Conservation (phyloP, 176 grass and related monocot genomes). For the Dendrocalamus sinicus region DNA sequence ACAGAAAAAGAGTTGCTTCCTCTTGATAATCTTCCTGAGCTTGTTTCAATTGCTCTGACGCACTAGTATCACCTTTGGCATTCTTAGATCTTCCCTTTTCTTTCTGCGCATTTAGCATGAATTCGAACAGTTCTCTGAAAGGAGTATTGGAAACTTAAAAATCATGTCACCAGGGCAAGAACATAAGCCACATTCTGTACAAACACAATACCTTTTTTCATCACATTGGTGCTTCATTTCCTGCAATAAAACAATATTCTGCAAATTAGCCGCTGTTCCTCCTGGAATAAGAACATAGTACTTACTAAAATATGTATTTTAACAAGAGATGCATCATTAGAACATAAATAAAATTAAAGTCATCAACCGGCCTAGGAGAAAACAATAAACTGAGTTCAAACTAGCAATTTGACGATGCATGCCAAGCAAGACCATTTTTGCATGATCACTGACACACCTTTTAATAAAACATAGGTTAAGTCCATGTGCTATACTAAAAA, state of each 20-base stretch:
- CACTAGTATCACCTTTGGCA: conserved; percentile 62
- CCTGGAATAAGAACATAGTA: conserved; percentile 11
- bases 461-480: neutral
- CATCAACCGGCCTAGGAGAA: neutral
- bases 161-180: conserved; percentile 2
- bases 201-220: conserved; percentile 75
- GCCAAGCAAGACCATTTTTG: conserved; percentile 26
- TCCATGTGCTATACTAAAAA: neutral
- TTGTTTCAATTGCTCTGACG: conserved; percentile 77
- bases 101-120: conserved; percentile 70
- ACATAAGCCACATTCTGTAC: conserved; percentile 2
- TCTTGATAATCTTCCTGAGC: conserved; percentile 92
- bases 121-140: conserved; percentile 86
- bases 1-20: conserved; percentile 89
- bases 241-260: conserved; percentile 52
- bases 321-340: neutral
- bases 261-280: conserved; percentile 12
- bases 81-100: conserved; percentile 74
- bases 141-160: conserved; percentile 42
- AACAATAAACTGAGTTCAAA: conserved; percentile 21
- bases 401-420: conserved; percentile 2
- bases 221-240: conserved; percentile 98
- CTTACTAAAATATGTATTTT: neutral
- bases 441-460: neutral
- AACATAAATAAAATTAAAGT: conserved; percentile 13